These are phyloP conservation scores for Penicillium paradoxum DNA, from an alignment of 495 filamentous ascomycete genomes.

Conservation along the genomic window DNA sequence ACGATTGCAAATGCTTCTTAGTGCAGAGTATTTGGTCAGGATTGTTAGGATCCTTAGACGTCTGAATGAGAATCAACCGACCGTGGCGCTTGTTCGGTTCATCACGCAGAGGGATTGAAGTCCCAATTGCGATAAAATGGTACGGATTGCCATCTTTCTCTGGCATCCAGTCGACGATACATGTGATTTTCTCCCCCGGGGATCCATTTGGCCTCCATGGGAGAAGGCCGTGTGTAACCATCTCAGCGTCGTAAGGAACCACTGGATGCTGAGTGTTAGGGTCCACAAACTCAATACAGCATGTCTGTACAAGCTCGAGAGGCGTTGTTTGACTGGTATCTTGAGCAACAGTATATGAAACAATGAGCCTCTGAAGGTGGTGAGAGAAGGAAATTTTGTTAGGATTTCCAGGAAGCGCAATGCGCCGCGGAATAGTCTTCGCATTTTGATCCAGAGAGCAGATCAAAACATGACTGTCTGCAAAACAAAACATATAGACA, in stretches of 20 bases:
- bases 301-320: constrained; percentile 25
- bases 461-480: constrained; percentile 38
- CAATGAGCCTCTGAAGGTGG: constrained; percentile 36
- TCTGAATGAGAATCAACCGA: constrained; percentile 34
- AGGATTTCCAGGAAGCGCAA: constrained; percentile 39
- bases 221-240: background rate
- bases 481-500: constrained; percentile 40
- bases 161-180: constrained; percentile 48
- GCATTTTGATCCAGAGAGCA: constrained; percentile 30
- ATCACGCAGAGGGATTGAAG: constrained; percentile 22
- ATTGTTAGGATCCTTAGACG: constrained; percentile 22
- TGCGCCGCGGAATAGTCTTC: constrained; percentile 40
- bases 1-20: constrained; percentile 35
- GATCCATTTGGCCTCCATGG: constrained; percentile 32
- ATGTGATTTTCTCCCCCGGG: constrained; percentile 45
- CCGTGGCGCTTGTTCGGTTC: constrained; percentile 20
- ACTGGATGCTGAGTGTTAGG: constrained; percentile 32
- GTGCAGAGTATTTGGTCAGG: constrained; percentile 29
- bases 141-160: constrained; percentile 36
- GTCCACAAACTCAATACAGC: constrained; percentile 41
- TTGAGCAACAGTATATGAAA: constrained; percentile 32
- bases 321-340: constrained; percentile 18
- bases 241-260: constrained; percentile 1
- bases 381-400: constrained; percentile 39
- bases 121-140: constrained; percentile 46